A percentile compares a stretch with the other conserved stretches of the same genome.
Conservation (phyloP, 352 stramenopile genomes). For the Pythium aristosporum region DNA sequence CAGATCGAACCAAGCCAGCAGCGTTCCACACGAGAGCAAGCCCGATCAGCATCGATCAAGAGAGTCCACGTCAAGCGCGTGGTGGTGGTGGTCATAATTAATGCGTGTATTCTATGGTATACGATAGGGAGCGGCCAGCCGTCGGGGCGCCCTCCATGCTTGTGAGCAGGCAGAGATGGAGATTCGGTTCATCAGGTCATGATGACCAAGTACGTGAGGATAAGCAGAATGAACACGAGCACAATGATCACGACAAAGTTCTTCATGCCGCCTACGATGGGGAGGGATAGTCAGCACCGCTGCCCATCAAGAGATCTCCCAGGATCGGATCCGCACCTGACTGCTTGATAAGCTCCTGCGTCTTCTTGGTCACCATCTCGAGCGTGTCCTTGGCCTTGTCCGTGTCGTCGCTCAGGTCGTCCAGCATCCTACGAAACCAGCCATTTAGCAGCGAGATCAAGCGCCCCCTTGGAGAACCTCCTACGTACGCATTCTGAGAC, state of each 20-base stretch:
- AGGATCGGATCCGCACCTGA: constrained; percentile 37
- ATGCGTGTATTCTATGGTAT: constrained; percentile 29
- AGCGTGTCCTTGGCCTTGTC: constrained; percentile 69
- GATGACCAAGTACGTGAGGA: constrained; percentile 87
- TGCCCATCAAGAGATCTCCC: neutral
- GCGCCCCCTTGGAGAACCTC: neutral
- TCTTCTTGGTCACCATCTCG: constrained; percentile 80
- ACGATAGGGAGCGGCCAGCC: constrained; percentile 4
- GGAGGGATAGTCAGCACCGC: neutral
- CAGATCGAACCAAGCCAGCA: too few species aligned
- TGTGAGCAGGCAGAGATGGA: neutral
- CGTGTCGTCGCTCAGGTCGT: constrained; percentile 82
- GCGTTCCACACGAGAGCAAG: too few species aligned
- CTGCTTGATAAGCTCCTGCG: constrained; percentile 83
- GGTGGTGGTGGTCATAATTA: constrained; percentile 17
- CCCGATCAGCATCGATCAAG: too few species aligned
- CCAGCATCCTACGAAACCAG: constrained; percentile 59
- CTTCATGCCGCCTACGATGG: constrained; percentile 64
- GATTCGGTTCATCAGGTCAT: constrained; percentile 60
- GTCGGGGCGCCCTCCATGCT: neutral
- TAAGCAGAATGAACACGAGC: constrained; percentile 76
- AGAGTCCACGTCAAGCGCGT: too few species aligned
- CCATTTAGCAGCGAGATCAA: too few species aligned
- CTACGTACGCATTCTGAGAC: constrained; percentile 70
- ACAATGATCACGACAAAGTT: constrained; percentile 88